These are phyloP conservation scores for Phytophthora sp. DNA, from an alignment of 352 stramenopile genomes.

Conservation along the genomic window DNA sequence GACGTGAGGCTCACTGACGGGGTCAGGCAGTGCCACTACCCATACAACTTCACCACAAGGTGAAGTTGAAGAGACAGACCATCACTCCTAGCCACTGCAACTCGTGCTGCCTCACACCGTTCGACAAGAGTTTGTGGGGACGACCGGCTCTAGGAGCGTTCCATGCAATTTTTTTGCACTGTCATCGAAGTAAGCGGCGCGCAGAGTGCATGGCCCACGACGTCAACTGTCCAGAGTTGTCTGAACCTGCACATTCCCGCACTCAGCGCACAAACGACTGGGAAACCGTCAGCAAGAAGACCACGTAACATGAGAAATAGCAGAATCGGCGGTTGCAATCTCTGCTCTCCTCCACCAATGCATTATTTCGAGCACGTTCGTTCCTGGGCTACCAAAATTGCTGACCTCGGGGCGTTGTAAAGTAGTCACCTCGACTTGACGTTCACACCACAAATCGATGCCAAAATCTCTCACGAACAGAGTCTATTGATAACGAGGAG, in stretches of 20 bases:
- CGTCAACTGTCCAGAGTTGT: neutral
- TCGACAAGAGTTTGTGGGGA: too few species aligned
- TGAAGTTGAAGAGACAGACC: slow-evolving; percentile 17
- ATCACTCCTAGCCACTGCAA: too few species aligned
- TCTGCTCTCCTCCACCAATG: neutral
- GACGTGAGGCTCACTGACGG: neutral
- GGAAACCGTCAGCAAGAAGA: neutral
- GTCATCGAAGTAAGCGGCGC: too few species aligned
- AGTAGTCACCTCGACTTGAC: neutral
- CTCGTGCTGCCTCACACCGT: too few species aligned
- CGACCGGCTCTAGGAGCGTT: too few species aligned
- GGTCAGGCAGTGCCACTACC: neutral
- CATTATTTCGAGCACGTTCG: too few species aligned
- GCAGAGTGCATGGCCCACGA: neutral
- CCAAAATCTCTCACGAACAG: too few species aligned
- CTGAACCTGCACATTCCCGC: neutral
- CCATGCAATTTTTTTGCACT: too few species aligned
- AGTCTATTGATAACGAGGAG: too few species aligned
- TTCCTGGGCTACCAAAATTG: neutral
- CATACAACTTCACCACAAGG: neutral
- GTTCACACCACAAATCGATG: neutral
- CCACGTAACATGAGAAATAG: neutral
- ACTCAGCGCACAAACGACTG: neutral
- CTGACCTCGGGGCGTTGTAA: neutral
- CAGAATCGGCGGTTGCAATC: neutral